These are phyloP conservation scores for Coemansia sp. DNA, from an alignment of 192 early-diverging fungal species.

Conservation along the genomic window DNA sequence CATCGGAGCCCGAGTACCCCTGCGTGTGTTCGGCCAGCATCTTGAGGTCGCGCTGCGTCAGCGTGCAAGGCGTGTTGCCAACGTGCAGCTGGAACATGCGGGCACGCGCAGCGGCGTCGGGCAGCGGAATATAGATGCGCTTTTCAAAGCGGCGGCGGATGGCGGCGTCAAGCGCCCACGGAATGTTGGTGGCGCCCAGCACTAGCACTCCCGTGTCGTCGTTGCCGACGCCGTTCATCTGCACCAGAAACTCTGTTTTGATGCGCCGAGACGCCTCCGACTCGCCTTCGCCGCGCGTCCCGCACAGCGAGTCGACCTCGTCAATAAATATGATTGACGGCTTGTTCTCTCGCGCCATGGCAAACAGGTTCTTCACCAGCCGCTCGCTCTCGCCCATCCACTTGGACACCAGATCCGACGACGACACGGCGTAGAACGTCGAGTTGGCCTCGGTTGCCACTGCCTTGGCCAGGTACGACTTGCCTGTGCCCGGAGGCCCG, in stretches of 20 bases:
- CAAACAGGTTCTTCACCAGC: slow-evolving; percentile 91
- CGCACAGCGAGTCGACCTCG: slow-evolving; percentile 96
- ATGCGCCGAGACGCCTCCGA: slow-evolving; percentile 90
- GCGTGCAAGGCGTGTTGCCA: slow-evolving; percentile 82
- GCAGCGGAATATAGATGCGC: slow-evolving; percentile 96
- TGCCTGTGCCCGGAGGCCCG: slow-evolving; percentile 97
- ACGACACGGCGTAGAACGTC: slow-evolving; percentile 95
- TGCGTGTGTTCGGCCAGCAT: slow-evolving; percentile 76
- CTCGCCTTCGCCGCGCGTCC: slow-evolving; percentile 94
- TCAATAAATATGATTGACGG: slow-evolving; percentile 99
- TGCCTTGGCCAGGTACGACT: slow-evolving; percentile 94
- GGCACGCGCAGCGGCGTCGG: slow-evolving; percentile 79
- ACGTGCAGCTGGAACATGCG: slow-evolving; percentile 92
- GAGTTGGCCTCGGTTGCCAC: slow-evolving; percentile 96
- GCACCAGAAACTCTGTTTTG: slow-evolving; percentile 97
- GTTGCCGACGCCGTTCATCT: slow-evolving; percentile 98
- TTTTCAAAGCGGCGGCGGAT: slow-evolving; percentile 96
- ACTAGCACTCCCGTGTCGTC: slow-evolving; percentile 94
- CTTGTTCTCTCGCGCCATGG: slow-evolving; percentile 85
- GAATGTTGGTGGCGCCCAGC: slow-evolving; percentile 94
- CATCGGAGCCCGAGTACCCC: slow-evolving; percentile 95
- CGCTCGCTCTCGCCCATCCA: slow-evolving; percentile 99
- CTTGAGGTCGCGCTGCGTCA: slow-evolving; percentile 69
- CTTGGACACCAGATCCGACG: slow-evolving; percentile 97
- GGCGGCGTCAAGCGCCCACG: slow-evolving; percentile 91